These are phyloP conservation scores for Pichia gijzeniarum DNA, from an alignment of 805 yeast species.

Conservation along the genomic window DNA sequence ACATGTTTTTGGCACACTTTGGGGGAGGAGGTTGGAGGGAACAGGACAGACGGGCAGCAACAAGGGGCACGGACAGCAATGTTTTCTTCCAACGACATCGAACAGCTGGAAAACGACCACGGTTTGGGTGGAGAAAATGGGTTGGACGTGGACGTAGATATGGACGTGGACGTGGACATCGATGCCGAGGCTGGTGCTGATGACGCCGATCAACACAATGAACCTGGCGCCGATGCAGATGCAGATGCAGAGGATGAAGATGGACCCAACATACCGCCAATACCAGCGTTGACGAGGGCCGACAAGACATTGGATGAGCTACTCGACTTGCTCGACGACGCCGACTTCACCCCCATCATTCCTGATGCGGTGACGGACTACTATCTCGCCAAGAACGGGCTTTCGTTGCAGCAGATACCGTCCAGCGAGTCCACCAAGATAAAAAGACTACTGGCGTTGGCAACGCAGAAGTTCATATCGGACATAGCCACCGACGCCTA, in stretches of 20 bases:
- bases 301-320: conserved; percentile 83
- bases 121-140: neutral
- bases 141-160: neutral
- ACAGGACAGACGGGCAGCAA: too few relatives aligned
- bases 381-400: conserved; percentile 50
- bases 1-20: too few relatives aligned
- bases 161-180: conserved; percentile 1
- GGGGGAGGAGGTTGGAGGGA: too few relatives aligned
- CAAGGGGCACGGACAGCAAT: neutral
- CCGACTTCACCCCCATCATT: conserved; percentile 89
- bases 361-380: conserved; percentile 97
- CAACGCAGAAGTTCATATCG: conserved; percentile 91
- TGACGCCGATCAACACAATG: conserved; percentile 1
- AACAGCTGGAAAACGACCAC: conserved; percentile 6
- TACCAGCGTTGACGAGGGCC: conserved; percentile 66
- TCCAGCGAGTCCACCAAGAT: conserved; percentile 26
- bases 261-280: conserved; percentile 14
- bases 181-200: conserved; percentile 4
- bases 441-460: conserved; percentile 81
- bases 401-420: conserved; percentile 44
- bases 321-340: conserved; percentile 84
- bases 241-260: conserved; percentile 1
- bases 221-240: neutral
- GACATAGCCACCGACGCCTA: conserved; percentile 96
- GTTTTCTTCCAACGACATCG: conserved; percentile 8